These are phyloP conservation scores for Schwanniomyces polymorphus DNA, from an alignment of 805 yeast genomes.

Conservation along the genomic window DNA sequence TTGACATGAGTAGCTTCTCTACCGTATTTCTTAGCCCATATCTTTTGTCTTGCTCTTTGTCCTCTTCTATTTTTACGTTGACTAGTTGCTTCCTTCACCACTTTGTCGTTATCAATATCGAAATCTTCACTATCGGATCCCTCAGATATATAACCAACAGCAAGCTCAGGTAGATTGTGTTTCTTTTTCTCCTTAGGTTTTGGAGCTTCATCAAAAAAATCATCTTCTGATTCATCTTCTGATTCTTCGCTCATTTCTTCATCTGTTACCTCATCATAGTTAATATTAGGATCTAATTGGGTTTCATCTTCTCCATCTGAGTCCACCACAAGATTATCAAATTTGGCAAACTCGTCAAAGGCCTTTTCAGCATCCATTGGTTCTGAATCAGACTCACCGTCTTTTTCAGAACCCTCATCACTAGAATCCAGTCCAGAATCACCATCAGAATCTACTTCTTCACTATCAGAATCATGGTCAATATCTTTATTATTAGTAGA, in stretches of 20 bases:
- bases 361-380: constrained; percentile 22
- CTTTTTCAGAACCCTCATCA: constrained; percentile 11
- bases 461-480: constrained; percentile 17
- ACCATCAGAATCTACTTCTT: constrained; percentile 14
- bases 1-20: constrained; percentile 77
- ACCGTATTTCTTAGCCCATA: constrained; percentile 94
- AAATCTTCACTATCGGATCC: constrained; percentile 68
- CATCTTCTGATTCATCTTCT: constrained; percentile 5
- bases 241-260: constrained; percentile 51
- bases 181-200: constrained; percentile 22
- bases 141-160: constrained; percentile 82
- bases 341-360: constrained; percentile 32
- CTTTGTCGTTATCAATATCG: constrained; percentile 42
- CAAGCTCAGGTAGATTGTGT: constrained; percentile 61
- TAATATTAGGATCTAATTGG: constrained; percentile 33
- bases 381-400: constrained; percentile 20
- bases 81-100: constrained; percentile 52
- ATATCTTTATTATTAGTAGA: constrained; percentile 11
- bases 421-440: constrained; percentile 1
- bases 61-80: constrained; percentile 89
- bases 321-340: constrained; percentile 42
- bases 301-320: constrained; percentile 38
- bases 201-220: constrained; percentile 23
- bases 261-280: constrained; percentile 66
- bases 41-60: constrained; percentile 93